Evolutionary conservation across 1,284 basidiomycete species (phyloP).

Genomic region (Rhodotorula sp.): DNA sequence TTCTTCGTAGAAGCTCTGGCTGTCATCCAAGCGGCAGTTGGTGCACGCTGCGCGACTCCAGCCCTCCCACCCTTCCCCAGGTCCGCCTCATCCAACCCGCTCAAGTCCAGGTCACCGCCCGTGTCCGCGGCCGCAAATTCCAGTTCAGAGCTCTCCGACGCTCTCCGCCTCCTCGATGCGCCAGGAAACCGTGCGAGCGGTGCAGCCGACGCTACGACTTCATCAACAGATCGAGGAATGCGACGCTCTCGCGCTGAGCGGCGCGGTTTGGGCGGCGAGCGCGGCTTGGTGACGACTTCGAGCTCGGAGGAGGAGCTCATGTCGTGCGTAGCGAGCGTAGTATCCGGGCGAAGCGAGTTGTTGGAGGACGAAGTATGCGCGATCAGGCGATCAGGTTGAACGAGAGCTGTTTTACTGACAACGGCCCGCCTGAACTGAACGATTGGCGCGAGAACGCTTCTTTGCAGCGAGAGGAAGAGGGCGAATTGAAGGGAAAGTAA

Average conservation of each 20-base stretch:
- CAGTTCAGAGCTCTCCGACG: not conserved
- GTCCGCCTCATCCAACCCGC: not conserved
- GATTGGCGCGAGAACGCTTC: too few species aligned
- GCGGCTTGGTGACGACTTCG: slow-evolving; percentile 1
- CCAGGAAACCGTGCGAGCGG: not conserved
- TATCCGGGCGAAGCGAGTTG: too few species aligned
- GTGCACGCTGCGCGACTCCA: too few species aligned
- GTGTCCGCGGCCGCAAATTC: not conserved
- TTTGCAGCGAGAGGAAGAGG: too few species aligned
- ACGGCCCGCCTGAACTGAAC: too few species aligned
- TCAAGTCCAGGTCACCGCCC: too few species aligned
- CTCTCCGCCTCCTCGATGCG: not conserved
- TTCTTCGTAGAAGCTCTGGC: not conserved
- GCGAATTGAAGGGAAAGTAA: not conserved
- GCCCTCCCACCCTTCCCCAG: not conserved
- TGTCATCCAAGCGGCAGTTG: not conserved
- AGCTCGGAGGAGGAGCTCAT: slow-evolving; percentile 10
- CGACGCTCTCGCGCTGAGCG: not conserved
- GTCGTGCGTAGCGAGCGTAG: not conserved
- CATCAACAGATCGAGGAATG: not conserved
- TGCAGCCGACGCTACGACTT: not conserved
- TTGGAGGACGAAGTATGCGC: too few species aligned
- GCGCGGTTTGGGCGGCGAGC: slow-evolving; percentile 8
- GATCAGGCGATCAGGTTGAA: too few species aligned
- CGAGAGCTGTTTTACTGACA: too few species aligned